Base-by-base conservation (phyloP, 768 basidiomycete species). In the Pisolithus orientalis region DNA sequence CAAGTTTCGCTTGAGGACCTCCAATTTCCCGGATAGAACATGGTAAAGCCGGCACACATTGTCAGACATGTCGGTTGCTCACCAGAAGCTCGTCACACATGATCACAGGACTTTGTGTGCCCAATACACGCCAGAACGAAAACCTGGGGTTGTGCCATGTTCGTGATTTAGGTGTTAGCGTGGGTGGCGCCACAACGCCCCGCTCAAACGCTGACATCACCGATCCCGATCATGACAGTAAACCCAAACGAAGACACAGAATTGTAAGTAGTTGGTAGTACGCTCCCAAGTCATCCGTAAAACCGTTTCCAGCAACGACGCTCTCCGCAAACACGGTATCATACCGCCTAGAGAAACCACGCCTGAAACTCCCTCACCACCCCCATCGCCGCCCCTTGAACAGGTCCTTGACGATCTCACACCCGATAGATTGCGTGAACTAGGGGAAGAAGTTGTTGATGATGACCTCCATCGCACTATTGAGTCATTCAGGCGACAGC, bases 241-340 rank as follows among this genome's bases (percentile, higher is more conserved):
- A 91, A 94, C 64, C 80, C 87, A 29, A 77, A 93, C 76, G 89
- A 95, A 74, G 94, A 97, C 67, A 95, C 94, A 2, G 94, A 97
- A 79, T 96, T 97, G 94, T 94, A 67, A 70, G 89, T 69, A 21
- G 27, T 14, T 28, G 8, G 32, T 25, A 34, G 34, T 34, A 34
- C 34, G 34, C 11, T 34, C 34, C 2, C 34, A 34, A 11, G 11
- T 34, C 13, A 34, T 34, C 34, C 14, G 11, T 11, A 34, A 34
- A 14, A 1, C 34, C 13, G 34, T 34, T 13, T 13, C 53, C 62
- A 97, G 94, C 71, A 94, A 95, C 68, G 94, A 97, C 64, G 90
- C 88, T 21, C 81, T 97, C 10, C 87, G 93, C 53, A 93, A 93
- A 61, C 82, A 94, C 60, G 94, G 94, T 16, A 94, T 96, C 63